phyloP scores from a whole-genome alignment of 768 basidiomycete species.

The Gautieria morchelliformis region DNA sequence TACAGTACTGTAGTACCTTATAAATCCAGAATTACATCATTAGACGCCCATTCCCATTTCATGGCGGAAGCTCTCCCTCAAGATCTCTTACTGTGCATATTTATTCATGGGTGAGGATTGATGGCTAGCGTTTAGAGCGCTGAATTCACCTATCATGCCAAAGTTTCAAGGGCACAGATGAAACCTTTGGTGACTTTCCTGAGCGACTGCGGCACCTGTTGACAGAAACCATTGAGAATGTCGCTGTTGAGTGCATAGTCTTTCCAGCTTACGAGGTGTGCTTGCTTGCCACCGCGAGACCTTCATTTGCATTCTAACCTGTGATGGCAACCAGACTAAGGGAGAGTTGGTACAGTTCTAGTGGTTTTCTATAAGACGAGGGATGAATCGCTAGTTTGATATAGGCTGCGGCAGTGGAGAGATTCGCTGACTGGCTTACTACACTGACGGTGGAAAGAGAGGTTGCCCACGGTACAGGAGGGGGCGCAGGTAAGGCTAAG shows the following conservation, averaged over 20 bases:
- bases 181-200: slow-evolving; percentile 73
- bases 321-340: slow-evolving; percentile 52
- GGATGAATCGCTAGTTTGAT: neutral
- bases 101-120: slow-evolving; percentile 62
- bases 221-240: slow-evolving; percentile 46
- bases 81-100: slow-evolving; percentile 57
- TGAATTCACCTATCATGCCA: slow-evolving; percentile 4
- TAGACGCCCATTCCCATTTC: neutral
- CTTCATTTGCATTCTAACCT: neutral
- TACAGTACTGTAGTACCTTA: neutral
- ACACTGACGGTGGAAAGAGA: slow-evolving; percentile 82
- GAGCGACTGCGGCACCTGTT: slow-evolving; percentile 69
- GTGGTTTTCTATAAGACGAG: neutral
- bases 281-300: neutral
- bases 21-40: neutral
- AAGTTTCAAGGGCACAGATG: slow-evolving; percentile 53
- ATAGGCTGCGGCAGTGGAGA: slow-evolving; percentile 71
- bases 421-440: slow-evolving; percentile 89
- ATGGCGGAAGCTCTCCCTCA: slow-evolving; percentile 13
- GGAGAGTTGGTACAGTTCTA: slow-evolving; percentile 63
- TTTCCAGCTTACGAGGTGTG: slow-evolving; percentile 86
- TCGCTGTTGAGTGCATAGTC: slow-evolving; percentile 60
- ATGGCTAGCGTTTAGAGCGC: neutral
- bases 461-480: slow-evolving; percentile 62
- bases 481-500: slow-evolving; percentile 62